Percentiles rank a stretch among this genome's conserved stretches.
Conservation (phyloP, 805 yeast genomes). For the Hanseniaspora lindneri region DNA sequence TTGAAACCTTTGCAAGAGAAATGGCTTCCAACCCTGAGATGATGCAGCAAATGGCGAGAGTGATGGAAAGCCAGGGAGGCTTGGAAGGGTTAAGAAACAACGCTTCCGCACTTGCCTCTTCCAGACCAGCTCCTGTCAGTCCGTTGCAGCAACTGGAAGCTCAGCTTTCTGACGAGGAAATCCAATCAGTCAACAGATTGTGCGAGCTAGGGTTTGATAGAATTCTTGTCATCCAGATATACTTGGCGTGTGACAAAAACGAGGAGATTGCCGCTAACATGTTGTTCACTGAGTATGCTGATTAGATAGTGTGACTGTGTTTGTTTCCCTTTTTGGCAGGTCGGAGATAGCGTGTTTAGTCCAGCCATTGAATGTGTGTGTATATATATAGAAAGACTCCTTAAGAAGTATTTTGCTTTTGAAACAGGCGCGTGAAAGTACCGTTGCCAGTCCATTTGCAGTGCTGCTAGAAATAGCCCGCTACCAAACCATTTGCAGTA, state of each 20-base stretch:
- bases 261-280: constrained; percentile 94
- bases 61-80: background rate
- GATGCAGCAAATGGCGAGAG: background rate
- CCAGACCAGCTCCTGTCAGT: constrained; percentile 22
- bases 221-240: constrained; percentile 77
- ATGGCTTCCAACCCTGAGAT: constrained; percentile 4
- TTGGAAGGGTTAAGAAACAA: background rate
- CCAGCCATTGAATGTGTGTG: background rate
- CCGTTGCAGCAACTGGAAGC: constrained; percentile 36
- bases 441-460: too few relatives aligned
- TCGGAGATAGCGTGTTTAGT: background rate
- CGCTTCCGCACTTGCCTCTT: background rate
- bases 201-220: constrained; percentile 91
- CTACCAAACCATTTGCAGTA: too few relatives aligned
- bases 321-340: too few relatives aligned
- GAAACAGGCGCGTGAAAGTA: too few relatives aligned
- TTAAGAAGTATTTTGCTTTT: too few relatives aligned
- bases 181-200: constrained; percentile 76
- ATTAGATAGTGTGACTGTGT: constrained; percentile 17
- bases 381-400: too few relatives aligned
- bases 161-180: constrained; percentile 68
- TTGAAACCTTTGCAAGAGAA: constrained; percentile 8
- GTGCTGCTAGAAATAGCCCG: too few relatives aligned
- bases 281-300: constrained; percentile 52
- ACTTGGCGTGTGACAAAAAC: constrained; percentile 94